Evolutionary conservation across 768 basidiomycete species (phyloP).

Genomic region (Tylopilus subfusipes): DNA sequence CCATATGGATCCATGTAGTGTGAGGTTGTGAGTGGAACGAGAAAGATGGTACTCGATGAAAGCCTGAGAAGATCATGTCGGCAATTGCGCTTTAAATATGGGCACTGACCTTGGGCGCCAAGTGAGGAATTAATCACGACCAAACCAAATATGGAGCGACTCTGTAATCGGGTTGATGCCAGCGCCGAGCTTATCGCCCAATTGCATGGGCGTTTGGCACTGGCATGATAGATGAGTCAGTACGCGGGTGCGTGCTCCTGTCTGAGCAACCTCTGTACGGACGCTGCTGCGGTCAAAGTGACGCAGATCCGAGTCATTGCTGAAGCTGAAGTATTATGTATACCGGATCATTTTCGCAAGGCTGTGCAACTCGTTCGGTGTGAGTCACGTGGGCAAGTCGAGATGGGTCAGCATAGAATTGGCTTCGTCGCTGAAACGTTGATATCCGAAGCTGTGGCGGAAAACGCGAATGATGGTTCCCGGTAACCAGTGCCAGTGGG

Average conservation of each 20-base stretch:
- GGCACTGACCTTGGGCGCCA: constrained; percentile 8
- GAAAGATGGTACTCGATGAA: neutral
- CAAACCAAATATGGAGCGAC: constrained; percentile 5
- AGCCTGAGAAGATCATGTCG: neutral
- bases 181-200: neutral
- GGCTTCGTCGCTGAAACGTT: no score
- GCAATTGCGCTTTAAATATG: constrained; percentile 8
- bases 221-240: neutral
- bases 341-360: neutral
- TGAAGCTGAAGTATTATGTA: neutral
- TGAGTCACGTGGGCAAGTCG: neutral
- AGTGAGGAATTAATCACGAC: neutral
- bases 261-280: neutral
- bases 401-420: no score
- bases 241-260: neutral
- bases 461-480: no score
- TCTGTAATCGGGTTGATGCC: neutral
- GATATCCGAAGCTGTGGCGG: neutral
- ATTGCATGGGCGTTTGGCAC: neutral
- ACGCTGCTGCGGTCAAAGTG: constrained; percentile 1
- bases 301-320: neutral
- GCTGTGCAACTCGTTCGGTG: neutral
- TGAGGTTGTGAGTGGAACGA: neutral
- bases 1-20: constrained; percentile 24
- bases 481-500: no score